Conservation (phyloP, 1,139 yeast species). For the Sugiyamaella xylanicola region DNA sequence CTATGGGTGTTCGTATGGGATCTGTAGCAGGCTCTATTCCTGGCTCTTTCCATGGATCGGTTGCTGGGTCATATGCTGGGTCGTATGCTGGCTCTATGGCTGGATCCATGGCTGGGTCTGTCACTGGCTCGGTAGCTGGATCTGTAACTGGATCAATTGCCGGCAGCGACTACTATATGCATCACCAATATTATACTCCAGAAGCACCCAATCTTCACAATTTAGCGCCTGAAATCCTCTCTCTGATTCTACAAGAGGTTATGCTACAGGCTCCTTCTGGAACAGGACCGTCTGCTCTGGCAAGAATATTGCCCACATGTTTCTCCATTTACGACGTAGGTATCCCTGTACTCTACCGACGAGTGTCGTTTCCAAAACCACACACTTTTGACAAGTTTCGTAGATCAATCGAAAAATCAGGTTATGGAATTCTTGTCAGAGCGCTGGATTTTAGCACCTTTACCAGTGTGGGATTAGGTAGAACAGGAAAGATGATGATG, state of each 20-base stretch:
- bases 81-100: background rate
- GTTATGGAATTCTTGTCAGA: constrained; percentile 68
- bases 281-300: constrained; percentile 28
- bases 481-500: constrained; percentile 86
- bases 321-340: constrained; percentile 43
- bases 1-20: background rate
- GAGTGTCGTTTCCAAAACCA: constrained; percentile 77
- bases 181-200: constrained; percentile 1
- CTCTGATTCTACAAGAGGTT: constrained; percentile 38
- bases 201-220: constrained; percentile 25
- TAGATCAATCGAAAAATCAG: constrained; percentile 53
- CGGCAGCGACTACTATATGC: background rate
- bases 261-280: constrained; percentile 28
- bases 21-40: background rate
- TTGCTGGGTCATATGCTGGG: background rate
- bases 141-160: background rate
- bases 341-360: constrained; percentile 55
- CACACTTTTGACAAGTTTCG: constrained; percentile 76
- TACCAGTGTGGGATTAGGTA: constrained; percentile 86
- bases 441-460: constrained; percentile 86
- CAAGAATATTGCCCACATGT: constrained; percentile 39
- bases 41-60: background rate
- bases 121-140: background rate
- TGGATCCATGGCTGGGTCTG: background rate
- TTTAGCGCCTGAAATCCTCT: constrained; percentile 41